Conservation (phyloP, 78 protist species). For the Dictyostelium capitatum region DNA sequence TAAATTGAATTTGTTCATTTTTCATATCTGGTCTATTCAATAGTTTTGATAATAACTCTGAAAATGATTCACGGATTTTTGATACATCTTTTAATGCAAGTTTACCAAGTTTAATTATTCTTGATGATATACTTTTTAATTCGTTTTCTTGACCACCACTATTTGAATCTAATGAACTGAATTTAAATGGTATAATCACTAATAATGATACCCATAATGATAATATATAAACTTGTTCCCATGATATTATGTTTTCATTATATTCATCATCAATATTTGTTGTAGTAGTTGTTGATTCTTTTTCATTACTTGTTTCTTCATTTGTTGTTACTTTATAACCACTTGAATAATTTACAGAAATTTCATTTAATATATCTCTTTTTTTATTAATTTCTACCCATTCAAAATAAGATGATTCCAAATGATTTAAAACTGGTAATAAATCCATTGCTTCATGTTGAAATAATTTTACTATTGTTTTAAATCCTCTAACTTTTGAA, state of each 20-base stretch:
- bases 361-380: constrained; percentile 6
- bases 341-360: constrained; percentile 9
- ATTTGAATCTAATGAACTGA: constrained; percentile 86
- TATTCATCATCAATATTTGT: constrained; percentile 25
- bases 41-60: constrained; percentile 46
- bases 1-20: constrained; percentile 52
- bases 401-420: not conserved
- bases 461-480: constrained; percentile 72
- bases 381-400: constrained; percentile 20
- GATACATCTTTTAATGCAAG: constrained; percentile 7
- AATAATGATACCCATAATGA: constrained; percentile 95
- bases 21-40: constrained; percentile 84
- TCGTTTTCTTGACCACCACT: not conserved
- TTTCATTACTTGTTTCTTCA: not conserved
- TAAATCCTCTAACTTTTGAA: constrained; percentile 77
- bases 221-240: constrained; percentile 94
- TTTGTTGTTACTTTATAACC: not conserved
- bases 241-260: constrained; percentile 43
- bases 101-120: constrained; percentile 24
- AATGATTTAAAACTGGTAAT: constrained; percentile 19
- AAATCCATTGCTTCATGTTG: constrained; percentile 75
- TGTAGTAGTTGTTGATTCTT: not conserved
- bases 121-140: not conserved
- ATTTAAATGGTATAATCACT: constrained; percentile 93
- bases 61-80: constrained; percentile 19